phyloP scores from a whole-genome alignment of 108 stramenopile species.

The Discostella stelligeroides region DNA sequence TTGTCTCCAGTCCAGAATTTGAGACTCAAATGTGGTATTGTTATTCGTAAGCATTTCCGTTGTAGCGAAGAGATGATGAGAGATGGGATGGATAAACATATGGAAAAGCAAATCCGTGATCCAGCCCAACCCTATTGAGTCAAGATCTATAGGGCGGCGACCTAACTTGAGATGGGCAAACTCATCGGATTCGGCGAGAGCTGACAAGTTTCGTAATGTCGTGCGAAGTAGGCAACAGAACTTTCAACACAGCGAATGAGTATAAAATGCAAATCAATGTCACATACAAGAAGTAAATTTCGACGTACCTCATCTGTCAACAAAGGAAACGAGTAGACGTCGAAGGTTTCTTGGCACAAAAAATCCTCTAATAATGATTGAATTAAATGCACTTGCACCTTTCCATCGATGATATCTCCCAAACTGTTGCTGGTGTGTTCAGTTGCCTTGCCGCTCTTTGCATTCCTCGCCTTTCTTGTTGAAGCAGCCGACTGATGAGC shows the following conservation, averaged over 20 bases:
- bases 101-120: constrained; percentile 76
- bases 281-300: neutral
- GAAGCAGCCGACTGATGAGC: constrained; percentile 32
- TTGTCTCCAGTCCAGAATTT: constrained; percentile 76
- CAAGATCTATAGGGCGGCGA: constrained; percentile 58
- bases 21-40: neutral
- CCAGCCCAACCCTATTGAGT: constrained; percentile 74
- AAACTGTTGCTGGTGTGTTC: no score
- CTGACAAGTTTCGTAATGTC: constrained; percentile 26
- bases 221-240: constrained; percentile 35
- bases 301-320: constrained; percentile 47
- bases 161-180: constrained; percentile 39
- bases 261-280: neutral
- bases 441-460: neutral
- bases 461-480: constrained; percentile 3
- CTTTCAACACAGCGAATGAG: no score
- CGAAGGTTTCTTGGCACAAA: constrained; percentile 73
- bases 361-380: constrained; percentile 53
- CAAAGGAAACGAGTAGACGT: constrained; percentile 79
- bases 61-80: constrained; percentile 59
- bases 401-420: constrained; percentile 57
- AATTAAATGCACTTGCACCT: constrained; percentile 57
- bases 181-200: constrained; percentile 31
- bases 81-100: constrained; percentile 66
- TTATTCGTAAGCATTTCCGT: constrained; percentile 51